Evolutionary conservation across 768 basidiomycete species (phyloP), one percentile per base, ranked within the genome.

Genomic region (Trametes sanguinea): DNA sequence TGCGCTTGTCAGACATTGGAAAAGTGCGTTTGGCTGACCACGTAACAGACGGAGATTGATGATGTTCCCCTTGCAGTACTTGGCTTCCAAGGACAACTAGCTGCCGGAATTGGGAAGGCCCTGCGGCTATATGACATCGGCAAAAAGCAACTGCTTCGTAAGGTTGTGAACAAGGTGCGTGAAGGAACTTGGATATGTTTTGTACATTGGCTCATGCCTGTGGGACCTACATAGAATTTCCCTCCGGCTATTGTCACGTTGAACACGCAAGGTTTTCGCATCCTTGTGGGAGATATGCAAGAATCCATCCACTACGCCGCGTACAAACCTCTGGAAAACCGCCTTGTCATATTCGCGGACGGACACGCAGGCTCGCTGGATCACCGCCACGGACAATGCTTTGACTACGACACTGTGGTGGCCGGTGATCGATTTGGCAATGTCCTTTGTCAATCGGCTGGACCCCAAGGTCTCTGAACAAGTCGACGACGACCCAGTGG

Each of bases 401-500:
- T 99, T 35, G 97, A 99, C 75, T 98, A 99, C 77, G 94, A 91
- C 72, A 98, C 97, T 11, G 84, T 98, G 51, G 94, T 86, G 0
- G 92, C 85, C 13, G 93, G 87, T 11, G 97, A 99, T 73, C 92
- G 96, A 50, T 99, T 99, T 69, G 97, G 96, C 47, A 98, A 98
- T 73, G 76, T 98, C 67, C 67, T 96, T 98, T 69, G 84, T 98
- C 68, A 97, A 95, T 72, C 89, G 97, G 1, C 79, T 99, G 8
- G 91, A 95, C 51, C 35, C 83, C 47, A 88, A 89, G 68, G 81
- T 96, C 10, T 94, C 93, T 2, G 89, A 94, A 6, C 90, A 92
- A 69, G 92, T 98, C 11, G 97, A 98, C 72, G 96, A 98, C 60
- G 97, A 99, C 71, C 97, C 97, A 4, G 96, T 94, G 0, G 97